These are phyloP conservation scores for Strobilomyces confusus DNA, from an alignment of 768 basidiomycete species.

Conservation along the genomic window DNA sequence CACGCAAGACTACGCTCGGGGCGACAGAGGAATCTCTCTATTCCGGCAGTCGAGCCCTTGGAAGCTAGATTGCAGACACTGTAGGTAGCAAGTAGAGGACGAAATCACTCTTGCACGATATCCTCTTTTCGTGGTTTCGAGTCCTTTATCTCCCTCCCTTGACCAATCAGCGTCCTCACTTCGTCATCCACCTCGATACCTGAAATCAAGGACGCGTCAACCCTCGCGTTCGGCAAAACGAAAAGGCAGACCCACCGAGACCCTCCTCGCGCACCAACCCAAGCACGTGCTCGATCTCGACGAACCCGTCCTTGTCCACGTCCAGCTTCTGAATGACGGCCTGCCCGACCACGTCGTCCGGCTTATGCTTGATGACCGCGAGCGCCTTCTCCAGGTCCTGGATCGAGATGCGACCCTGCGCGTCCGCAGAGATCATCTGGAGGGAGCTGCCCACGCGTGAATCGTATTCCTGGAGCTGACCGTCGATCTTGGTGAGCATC, in stretches of 20 bases:
- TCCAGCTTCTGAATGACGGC: constrained; percentile 91
- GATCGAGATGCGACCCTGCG: constrained; percentile 85
- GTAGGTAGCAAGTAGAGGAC: no score
- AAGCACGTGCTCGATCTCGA: constrained; percentile 92
- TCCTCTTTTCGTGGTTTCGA: constrained; percentile 91
- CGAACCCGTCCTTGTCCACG: constrained; percentile 92
- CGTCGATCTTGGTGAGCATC: constrained; percentile 95
- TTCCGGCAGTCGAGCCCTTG: no score
- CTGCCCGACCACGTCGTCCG: constrained; percentile 84
- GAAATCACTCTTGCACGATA: constrained; percentile 74
- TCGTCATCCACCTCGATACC: constrained; percentile 85
- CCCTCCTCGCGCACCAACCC: constrained; percentile 87
- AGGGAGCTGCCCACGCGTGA: constrained; percentile 77
- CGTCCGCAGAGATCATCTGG: constrained; percentile 81
- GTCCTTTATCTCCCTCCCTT: constrained; percentile 77
- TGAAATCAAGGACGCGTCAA: constrained; percentile 21
- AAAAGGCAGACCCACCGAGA: constrained; percentile 46
- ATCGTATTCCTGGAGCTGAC: constrained; percentile 90
- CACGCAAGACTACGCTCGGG: no score
- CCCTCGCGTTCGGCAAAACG: neutral
- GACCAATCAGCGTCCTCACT: constrained; percentile 76
- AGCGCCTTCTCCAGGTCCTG: constrained; percentile 88
- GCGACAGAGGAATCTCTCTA: no score
- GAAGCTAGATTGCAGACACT: no score
- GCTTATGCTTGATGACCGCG: constrained; percentile 89